phyloP scores from a whole-genome alignment of 164 flowering plant genomes.

The Saururus chinensis region DNA sequence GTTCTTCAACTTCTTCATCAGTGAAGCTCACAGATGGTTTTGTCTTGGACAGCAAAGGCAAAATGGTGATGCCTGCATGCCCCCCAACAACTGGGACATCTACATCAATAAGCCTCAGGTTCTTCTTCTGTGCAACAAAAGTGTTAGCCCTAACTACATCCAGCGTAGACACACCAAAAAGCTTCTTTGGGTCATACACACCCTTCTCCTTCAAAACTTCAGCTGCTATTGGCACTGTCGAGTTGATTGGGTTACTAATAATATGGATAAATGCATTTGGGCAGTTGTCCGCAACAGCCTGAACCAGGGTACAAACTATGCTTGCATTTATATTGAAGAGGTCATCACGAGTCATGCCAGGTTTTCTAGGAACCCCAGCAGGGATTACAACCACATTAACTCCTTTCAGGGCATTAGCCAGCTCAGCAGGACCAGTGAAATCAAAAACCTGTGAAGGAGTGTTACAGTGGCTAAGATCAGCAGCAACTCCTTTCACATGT shows the following conservation, averaged over 20 bases:
- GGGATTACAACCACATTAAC: slow-evolving; percentile 13
- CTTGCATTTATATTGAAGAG: slow-evolving; percentile 16
- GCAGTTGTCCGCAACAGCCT: slow-evolving; percentile 13
- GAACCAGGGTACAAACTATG: slow-evolving; percentile 6
- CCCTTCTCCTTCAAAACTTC: slow-evolving; percentile 6
- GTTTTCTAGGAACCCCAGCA: slow-evolving; percentile 20
- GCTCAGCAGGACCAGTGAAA: slow-evolving; percentile 12
- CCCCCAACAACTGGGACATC: slow-evolving; percentile 9
- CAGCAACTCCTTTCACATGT: slow-evolving; percentile 17
- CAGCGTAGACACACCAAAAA: not conserved
- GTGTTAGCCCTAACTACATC: not conserved
- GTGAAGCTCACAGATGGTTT: slow-evolving; percentile 5
- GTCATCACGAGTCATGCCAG: slow-evolving; percentile 35
- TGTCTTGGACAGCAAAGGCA: slow-evolving; percentile 6
- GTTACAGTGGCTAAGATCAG: slow-evolving; percentile 15
- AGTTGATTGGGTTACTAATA: not conserved
- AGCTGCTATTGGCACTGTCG: slow-evolving; percentile 5
- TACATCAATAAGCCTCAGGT: slow-evolving; percentile 7
- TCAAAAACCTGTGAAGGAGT: slow-evolving; percentile 13
- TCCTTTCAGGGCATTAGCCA: slow-evolving; percentile 8
- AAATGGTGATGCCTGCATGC: slow-evolving; percentile 7
- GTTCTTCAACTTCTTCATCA: slow-evolving; percentile 3
- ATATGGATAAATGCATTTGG: slow-evolving; percentile 9
- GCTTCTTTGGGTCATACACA: slow-evolving; percentile 6
- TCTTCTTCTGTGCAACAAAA: slow-evolving; percentile 6